Percentiles rank a stretch among this genome's conserved stretches.
Evolutionary conservation across 768 basidiomycete genomes (phyloP).

Genomic region (Gymnopilus dilepis): DNA sequence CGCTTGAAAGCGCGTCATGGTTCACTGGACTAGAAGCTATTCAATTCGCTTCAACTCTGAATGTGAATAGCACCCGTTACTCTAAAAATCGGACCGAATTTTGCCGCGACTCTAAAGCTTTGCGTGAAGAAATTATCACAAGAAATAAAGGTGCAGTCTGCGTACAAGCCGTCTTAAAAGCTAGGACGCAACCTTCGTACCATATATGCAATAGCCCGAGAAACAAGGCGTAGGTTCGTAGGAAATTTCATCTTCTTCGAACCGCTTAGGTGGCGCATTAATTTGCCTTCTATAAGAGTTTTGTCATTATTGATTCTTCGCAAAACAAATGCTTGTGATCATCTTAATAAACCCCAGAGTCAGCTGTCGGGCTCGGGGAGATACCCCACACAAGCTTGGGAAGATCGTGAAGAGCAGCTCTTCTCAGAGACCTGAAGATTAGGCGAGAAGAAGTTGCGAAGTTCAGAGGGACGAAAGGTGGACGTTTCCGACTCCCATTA

Average conservation of each 20-base stretch:
- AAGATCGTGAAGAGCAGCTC: background rate
- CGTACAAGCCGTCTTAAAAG: no score
- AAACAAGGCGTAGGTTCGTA: no score
- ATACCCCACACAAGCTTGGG: constrained; percentile 7
- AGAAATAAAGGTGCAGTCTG: no score
- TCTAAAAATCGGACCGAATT: no score
- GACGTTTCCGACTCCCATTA: constrained; percentile 2
- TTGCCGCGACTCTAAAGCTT: no score
- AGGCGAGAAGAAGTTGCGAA: constrained; percentile 2
- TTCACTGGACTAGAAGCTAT: background rate
- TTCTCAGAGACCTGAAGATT: constrained; percentile 8
- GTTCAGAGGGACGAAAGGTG: constrained; percentile 1
- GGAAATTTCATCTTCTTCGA: no score
- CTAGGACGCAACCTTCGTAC: no score
- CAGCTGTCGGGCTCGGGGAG: background rate
- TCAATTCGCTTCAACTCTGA: background rate
- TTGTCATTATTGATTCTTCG: background rate
- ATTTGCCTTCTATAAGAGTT: background rate
- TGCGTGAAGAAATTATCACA: no score
- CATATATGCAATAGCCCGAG: no score
- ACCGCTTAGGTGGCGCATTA: no score
- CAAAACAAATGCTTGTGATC: background rate
- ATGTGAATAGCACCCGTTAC: no score
- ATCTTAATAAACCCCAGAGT: background rate
- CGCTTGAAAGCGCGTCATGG: background rate